Evolutionary conservation across 1,284 basidiomycete species (phyloP), one percentile per base, ranked within the genome.

Genomic region (Wolfiporia cocos): DNA sequence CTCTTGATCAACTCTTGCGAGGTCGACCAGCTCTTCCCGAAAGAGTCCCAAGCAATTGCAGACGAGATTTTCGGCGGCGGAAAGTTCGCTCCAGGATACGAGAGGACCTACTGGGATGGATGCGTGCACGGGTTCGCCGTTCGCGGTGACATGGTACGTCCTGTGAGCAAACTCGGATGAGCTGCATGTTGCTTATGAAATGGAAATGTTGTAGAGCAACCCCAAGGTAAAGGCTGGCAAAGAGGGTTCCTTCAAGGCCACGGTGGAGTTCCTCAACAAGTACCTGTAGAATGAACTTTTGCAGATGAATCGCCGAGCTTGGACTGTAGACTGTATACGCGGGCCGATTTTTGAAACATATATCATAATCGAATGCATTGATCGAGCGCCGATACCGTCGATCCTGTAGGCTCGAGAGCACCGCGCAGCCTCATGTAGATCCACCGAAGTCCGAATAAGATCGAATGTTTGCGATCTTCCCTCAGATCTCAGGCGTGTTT

Each of bases 1-100:
- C 65, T 85, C 7, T 68, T 82, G 20, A 74, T 83, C 60, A 81
- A 82, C 63, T 72, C 70, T 29, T 82, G 80, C 64, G 71, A 74
- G 22, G 41, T 62, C 22, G 81, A 84, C 58, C 3, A 34, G 3
- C 58, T 62, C 51, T 82, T 81, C 64, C 73, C 76, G 3, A 49
- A 45, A 3, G 70, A 74, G 46, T 54, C 69, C 4, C 70, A 72
- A 50, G 63, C 55, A 17, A 59, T 64, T 39, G 73, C 76, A 5
- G 79, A 83, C 47, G 66, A 71, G 49, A 65, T 86, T 37, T 60
- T 88, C 29, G 76, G 68, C 14, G 65, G 62, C 19, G 70, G 70
- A 26, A 65, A 69, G 44, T 81, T 78, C 45, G 65, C 62, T 5
- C 65, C 64, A 0, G 66, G 70, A 0, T 71, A 74, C 57, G 61